Conservation (phyloP, 208 protist genomes). For the Jaenimonas drosophilae region DNA sequence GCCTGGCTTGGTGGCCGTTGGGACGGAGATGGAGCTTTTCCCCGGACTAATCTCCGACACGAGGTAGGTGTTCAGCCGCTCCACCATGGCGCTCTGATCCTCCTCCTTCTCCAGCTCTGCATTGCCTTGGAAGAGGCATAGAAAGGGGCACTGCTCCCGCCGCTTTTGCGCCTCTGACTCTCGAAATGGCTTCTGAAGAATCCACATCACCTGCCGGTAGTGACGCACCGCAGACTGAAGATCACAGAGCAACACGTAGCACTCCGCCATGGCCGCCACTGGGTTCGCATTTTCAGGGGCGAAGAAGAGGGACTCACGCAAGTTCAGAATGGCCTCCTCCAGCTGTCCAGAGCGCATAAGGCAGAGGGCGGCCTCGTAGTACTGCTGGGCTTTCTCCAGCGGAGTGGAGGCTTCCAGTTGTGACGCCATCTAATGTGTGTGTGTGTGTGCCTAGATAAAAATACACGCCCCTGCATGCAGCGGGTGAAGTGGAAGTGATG, state of each 20-base stretch:
- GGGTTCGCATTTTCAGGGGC: constrained; percentile 54
- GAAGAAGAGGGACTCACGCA: constrained; percentile 72
- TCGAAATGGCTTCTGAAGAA: constrained; percentile 14
- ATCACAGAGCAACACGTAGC: constrained; percentile 74
- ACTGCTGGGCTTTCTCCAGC: constrained; percentile 17
- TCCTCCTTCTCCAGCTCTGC: constrained; percentile 4
- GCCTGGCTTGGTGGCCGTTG: too few species aligned
- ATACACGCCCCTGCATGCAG: neutral
- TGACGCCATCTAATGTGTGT: too few species aligned
- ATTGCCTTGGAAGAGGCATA: too few species aligned
- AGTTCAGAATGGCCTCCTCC: constrained; percentile 41
- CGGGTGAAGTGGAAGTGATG: too few species aligned
- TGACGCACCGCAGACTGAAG: constrained; percentile 70
- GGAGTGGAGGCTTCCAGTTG: too few species aligned
- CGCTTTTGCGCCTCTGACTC: too few species aligned
- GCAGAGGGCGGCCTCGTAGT: constrained; percentile 39
- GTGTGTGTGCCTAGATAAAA: too few species aligned
- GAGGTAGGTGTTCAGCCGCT: neutral
- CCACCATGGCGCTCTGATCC: constrained; percentile 7
- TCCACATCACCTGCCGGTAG: constrained; percentile 72
- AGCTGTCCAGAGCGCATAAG: constrained; percentile 34
- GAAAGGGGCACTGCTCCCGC: too few species aligned
- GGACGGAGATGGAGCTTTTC: too few species aligned
- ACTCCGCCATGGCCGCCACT: constrained; percentile 67
- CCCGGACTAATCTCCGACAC: too few species aligned